A percentile compares a stretch with the other conserved stretches of the same genome.
Conservation (phyloP, 2,329 filamentous ascomycete species). For the Xylariaceae sp. region DNA sequence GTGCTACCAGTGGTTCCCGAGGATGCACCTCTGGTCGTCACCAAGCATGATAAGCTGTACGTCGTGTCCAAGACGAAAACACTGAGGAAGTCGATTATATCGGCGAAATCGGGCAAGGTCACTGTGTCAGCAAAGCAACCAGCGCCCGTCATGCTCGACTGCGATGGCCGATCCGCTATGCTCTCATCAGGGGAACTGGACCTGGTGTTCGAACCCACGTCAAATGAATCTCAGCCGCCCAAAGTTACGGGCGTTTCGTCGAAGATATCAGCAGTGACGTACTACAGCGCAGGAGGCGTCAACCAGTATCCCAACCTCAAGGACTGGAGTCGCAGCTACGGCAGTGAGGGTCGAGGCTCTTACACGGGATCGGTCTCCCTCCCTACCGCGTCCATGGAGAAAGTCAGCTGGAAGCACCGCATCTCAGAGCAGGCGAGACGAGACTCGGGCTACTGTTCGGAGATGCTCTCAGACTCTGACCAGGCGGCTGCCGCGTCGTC, state of each 20-base stretch:
- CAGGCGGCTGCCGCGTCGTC: slow-evolving; percentile 5
- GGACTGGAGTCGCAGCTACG: slow-evolving; percentile 36
- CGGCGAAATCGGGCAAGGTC: slow-evolving; percentile 47
- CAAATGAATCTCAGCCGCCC: slow-evolving; percentile 42
- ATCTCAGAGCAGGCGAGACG: slow-evolving; percentile 35
- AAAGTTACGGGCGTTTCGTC: slow-evolving; percentile 45
- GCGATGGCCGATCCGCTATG: slow-evolving; percentile 43
- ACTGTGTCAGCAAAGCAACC: slow-evolving; percentile 45
- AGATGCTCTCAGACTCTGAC: slow-evolving; percentile 32
- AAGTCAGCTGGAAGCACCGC: slow-evolving; percentile 40
- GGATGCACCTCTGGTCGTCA: slow-evolving; percentile 49
- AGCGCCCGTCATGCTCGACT: slow-evolving; percentile 45
- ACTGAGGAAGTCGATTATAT: slow-evolving; percentile 50
- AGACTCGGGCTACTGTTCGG: slow-evolving; percentile 48
- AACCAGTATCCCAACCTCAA: slow-evolving; percentile 48
- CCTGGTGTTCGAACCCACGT: slow-evolving; percentile 45
- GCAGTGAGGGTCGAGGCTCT: slow-evolving; percentile 38
- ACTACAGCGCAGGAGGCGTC: slow-evolving; percentile 46
- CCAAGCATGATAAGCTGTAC: slow-evolving; percentile 46
- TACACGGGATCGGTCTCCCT: slow-evolving; percentile 46
- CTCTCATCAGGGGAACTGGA: slow-evolving; percentile 41
- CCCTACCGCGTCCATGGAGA: slow-evolving; percentile 33
- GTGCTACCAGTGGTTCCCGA: slow-evolving; percentile 50
- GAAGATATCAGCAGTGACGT: slow-evolving; percentile 51
- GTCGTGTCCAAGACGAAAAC: slow-evolving; percentile 48